phyloP scores from a whole-genome alignment of 441 rosid genomes.

The Iberis amara region DNA sequence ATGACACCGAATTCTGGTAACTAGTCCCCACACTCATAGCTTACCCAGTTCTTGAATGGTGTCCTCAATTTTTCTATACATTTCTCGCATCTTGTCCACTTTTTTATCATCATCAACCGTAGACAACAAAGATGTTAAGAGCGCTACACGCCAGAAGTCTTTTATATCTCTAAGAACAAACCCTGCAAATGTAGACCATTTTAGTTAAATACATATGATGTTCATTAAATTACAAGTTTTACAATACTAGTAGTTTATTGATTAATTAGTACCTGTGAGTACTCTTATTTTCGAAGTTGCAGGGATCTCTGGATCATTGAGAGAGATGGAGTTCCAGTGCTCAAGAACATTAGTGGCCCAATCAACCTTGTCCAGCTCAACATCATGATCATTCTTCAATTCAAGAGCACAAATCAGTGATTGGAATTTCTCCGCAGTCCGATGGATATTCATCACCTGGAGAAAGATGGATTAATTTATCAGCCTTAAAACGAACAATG shows the following conservation, averaged over 20 bases:
- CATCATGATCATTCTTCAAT: conserved; percentile 36
- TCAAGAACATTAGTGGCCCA: conserved; percentile 45
- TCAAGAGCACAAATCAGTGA: conserved; percentile 53
- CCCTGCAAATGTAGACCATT: conserved; percentile 39
- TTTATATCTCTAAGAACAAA: conserved; percentile 72
- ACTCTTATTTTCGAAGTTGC: conserved; percentile 53
- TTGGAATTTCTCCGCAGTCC: conserved; percentile 47
- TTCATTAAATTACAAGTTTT: too few relatives aligned
- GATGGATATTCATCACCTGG: conserved; percentile 68
- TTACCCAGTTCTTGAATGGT: conserved; percentile 60
- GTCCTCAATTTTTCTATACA: conserved; percentile 47
- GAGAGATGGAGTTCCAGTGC: conserved; percentile 28
- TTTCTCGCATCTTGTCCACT: conserved; percentile 42
- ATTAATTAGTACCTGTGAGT: conserved; percentile 50
- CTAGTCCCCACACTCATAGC: too few relatives aligned
- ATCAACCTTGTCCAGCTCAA: conserved; percentile 40
- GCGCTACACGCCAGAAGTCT: conserved; percentile 78
- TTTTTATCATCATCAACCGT: conserved; percentile 38
- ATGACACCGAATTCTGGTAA: too few relatives aligned
- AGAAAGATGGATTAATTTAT: conserved; percentile 21
- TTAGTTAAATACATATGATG: conserved; percentile 3
- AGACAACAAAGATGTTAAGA: conserved; percentile 55
- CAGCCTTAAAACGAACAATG: conserved; percentile 18
- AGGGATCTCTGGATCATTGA: conserved; percentile 32
- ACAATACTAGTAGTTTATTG: too few relatives aligned